phyloP scores from a whole-genome alignment of 768 basidiomycete species.

The Austroboletus eburneus region DNA sequence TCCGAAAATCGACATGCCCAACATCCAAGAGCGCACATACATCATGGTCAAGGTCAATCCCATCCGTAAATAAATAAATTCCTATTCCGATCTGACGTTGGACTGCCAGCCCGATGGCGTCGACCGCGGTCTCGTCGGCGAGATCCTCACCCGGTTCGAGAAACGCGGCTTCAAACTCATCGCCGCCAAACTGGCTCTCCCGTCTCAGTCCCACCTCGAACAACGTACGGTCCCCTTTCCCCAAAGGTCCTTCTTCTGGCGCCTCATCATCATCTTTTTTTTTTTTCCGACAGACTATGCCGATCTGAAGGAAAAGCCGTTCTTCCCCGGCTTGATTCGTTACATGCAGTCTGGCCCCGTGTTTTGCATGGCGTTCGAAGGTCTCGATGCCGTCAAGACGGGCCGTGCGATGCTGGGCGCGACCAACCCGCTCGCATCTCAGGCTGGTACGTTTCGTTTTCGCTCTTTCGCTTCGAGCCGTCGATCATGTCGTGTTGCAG shows the following conservation, averaged over 20 bases:
- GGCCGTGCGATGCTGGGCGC: constrained; percentile 95
- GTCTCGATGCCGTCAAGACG: constrained; percentile 90
- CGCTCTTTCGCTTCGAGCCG: too few relatives aligned
- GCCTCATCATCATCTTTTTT: too few relatives aligned
- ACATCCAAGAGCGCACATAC: constrained; percentile 81
- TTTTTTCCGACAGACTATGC: constrained; percentile 78
- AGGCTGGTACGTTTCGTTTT: constrained; percentile 77
- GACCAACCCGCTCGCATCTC: constrained; percentile 91
- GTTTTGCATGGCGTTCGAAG: constrained; percentile 94
- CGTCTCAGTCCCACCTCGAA: constrained; percentile 83
- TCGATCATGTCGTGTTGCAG: too few relatives aligned
- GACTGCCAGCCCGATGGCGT: constrained; percentile 99
- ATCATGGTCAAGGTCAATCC: constrained; percentile 94
- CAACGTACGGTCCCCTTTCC: constrained; percentile 49
- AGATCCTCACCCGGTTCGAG: constrained; percentile 96
- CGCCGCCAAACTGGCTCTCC: constrained; percentile 86
- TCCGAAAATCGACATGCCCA: constrained; percentile 38
- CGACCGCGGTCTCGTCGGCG: constrained; percentile 91
- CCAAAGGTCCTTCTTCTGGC: too few relatives aligned
- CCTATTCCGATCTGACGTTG: too few relatives aligned
- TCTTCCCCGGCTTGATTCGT: constrained; percentile 95
- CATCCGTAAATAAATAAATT: too few relatives aligned
- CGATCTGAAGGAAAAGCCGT: constrained; percentile 89
- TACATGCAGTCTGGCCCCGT: constrained; percentile 98
- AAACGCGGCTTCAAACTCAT: constrained; percentile 97